These are phyloP conservation scores for Exutisphaerella laricina DNA, from an alignment of 2,329 filamentous ascomycete species.

Conservation along the genomic window DNA sequence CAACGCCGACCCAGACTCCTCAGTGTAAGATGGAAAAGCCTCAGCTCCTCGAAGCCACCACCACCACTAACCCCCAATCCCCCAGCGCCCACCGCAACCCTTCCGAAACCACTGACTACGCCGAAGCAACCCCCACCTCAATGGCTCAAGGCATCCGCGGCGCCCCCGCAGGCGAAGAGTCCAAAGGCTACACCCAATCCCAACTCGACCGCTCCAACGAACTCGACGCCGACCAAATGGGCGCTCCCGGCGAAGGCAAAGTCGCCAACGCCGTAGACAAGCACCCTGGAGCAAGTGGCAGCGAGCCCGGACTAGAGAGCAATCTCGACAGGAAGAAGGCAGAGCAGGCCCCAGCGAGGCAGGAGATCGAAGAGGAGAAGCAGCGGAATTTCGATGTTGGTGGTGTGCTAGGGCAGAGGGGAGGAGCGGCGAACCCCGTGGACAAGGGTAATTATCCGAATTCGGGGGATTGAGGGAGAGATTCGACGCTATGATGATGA, in stretches of 20 bases:
- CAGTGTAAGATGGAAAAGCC: constrained; percentile 15
- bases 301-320: constrained; percentile 38
- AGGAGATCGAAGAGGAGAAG: constrained; percentile 38
- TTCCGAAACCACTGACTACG: constrained; percentile 31
- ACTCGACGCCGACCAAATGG: constrained; percentile 46
- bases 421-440: constrained; percentile 41
- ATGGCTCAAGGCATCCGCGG: constrained; percentile 42
- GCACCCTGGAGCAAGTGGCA: constrained; percentile 34
- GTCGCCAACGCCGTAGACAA: constrained; percentile 39
- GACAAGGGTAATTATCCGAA: constrained; percentile 23
- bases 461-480: neutral
- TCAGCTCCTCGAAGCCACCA: neutral
- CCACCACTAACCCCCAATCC: neutral
- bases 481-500: neutral
- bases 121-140: constrained; percentile 35
- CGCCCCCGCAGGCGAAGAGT: constrained; percentile 42
- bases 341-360: constrained; percentile 42
- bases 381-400: constrained; percentile 35
- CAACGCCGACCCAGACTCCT: constrained; percentile 25
- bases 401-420: constrained; percentile 41
- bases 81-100: constrained; percentile 36
- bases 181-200: constrained; percentile 35
- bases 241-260: constrained; percentile 42
- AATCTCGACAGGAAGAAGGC: constrained; percentile 48
- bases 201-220: constrained; percentile 42